These are phyloP conservation scores for Aspergillus pseudoterreus DNA, from an alignment of 2,329 filamentous ascomycete genomes.

Conservation along the genomic window DNA sequence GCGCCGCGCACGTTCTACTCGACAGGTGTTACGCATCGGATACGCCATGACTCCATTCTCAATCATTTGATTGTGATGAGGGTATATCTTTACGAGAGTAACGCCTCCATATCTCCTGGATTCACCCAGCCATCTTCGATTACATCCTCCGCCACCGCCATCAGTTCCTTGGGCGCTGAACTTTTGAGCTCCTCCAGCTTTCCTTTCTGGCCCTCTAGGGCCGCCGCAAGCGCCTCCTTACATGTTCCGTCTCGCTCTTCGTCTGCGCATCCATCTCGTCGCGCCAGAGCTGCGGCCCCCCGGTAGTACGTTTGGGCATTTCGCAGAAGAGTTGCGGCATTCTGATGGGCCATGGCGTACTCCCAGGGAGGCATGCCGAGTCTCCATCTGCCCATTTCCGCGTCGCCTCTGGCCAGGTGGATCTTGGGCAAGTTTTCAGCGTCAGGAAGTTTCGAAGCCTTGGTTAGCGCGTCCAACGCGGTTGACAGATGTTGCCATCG, in stretches of 20 bases:
- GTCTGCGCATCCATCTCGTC: conserved; percentile 39
- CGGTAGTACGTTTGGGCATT: conserved; percentile 59
- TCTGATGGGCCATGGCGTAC: conserved; percentile 41
- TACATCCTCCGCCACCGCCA: conserved; percentile 47
- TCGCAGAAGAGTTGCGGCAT: conserved; percentile 46
- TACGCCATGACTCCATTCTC: background rate
- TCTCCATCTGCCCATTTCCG: conserved; percentile 52
- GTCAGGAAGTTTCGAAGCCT: conserved; percentile 50
- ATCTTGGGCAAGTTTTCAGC: conserved; percentile 51
- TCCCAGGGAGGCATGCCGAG: conserved; percentile 46
- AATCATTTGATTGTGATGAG: background rate
- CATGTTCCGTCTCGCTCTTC: conserved; percentile 44
- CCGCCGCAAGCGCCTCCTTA: conserved; percentile 48
- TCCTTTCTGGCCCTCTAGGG: conserved; percentile 39
- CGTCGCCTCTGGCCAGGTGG: conserved; percentile 53
- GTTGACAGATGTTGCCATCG: conserved; percentile 53
- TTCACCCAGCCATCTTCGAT: conserved; percentile 51
- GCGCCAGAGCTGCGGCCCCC: conserved; percentile 45
- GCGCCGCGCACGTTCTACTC: background rate
- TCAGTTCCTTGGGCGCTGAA: conserved; percentile 34
- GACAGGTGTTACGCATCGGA: background rate
- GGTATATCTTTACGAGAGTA: conserved; percentile 25
- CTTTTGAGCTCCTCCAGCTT: conserved; percentile 37
- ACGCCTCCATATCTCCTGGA: conserved; percentile 28
- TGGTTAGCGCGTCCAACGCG: conserved; percentile 49